phyloP scores from a whole-genome alignment of 345 rosid genomes.

The Anacardium occidentale region DNA sequence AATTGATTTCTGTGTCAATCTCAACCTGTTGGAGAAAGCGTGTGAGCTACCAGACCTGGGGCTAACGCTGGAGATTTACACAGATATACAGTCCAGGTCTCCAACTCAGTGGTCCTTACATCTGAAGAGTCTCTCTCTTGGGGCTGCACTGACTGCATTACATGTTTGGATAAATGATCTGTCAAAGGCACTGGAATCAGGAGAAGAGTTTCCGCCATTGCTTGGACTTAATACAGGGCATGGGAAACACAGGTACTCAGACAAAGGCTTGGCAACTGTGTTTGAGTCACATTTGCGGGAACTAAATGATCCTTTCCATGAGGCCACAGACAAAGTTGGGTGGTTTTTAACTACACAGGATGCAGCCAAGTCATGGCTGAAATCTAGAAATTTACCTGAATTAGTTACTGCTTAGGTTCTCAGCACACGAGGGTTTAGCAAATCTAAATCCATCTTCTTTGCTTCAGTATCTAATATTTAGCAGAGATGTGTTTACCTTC shows the following conservation, averaged over 20 bases:
- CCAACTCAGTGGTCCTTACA: conserved; percentile 87
- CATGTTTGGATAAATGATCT: conserved; percentile 88
- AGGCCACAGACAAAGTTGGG: conserved; percentile 74
- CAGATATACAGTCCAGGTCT: conserved; percentile 63
- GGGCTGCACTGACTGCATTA: conserved; percentile 88
- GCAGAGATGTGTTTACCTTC: conserved; percentile 12
- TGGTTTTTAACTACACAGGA: conserved; percentile 89
- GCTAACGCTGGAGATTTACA: conserved; percentile 54
- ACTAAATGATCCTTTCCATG: conserved; percentile 85
- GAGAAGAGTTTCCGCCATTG: conserved; percentile 83
- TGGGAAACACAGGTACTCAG: conserved; percentile 83
- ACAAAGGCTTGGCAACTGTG: conserved; percentile 64
- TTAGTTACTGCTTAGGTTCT: conserved; percentile 40
- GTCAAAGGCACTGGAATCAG: conserved; percentile 49
- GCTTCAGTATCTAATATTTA: conserved; percentile 13
- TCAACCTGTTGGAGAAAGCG: conserved; percentile 67
- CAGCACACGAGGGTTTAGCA: no score
- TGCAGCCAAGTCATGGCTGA: conserved; percentile 83
- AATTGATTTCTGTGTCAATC: conserved; percentile 81
- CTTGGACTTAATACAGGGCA: conserved; percentile 95
- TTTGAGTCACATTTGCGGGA: conserved; percentile 78
- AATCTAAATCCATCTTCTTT: not conserved
- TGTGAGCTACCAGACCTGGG: conserved; percentile 76
- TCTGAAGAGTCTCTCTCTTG: conserved; percentile 66
- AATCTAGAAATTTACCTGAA: conserved; percentile 46